Percentiles rank a stretch among this genome's conserved stretches.
Conservation (phyloP, 1,284 basidiomycete genomes). For the Austroboletus olivaceoglutinosus region DNA sequence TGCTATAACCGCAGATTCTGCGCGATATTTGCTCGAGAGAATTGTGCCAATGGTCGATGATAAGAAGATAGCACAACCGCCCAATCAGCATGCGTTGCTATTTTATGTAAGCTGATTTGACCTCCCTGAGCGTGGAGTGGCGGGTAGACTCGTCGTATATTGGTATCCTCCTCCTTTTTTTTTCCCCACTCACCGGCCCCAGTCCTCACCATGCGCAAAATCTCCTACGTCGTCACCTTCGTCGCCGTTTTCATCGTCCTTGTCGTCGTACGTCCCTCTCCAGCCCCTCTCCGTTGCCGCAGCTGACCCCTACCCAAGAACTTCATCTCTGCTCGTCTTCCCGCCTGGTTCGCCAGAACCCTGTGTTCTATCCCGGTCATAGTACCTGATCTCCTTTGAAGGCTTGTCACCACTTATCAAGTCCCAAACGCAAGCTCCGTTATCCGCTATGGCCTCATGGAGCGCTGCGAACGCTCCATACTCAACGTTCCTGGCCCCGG, state of each 20-base stretch:
- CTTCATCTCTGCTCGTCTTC: constrained; percentile 51
- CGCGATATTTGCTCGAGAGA: constrained; percentile 11
- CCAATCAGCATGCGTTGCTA: neutral
- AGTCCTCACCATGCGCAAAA: constrained; percentile 56
- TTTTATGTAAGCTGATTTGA: constrained; percentile 5
- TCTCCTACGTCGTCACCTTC: constrained; percentile 61
- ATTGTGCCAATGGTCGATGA: constrained; percentile 27
- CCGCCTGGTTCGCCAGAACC: constrained; percentile 58
- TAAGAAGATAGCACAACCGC: constrained; percentile 11
- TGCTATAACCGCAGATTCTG: neutral
- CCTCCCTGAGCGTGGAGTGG: neutral
- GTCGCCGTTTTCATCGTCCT: constrained; percentile 50
- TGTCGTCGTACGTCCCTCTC: constrained; percentile 47
- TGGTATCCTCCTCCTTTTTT: neutral
- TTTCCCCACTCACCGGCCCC: neutral
- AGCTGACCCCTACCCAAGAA: constrained; percentile 42
- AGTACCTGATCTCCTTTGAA: constrained; percentile 33
- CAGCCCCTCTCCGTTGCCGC: neutral
- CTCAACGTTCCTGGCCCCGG: constrained; percentile 48
- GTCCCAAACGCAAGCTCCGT: constrained; percentile 47
- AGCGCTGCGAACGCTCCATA: constrained; percentile 55
- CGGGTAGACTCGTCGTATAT: neutral
- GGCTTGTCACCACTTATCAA: constrained; percentile 57
- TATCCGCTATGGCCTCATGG: constrained; percentile 56
- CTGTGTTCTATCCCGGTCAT: constrained; percentile 9